Evolutionary conservation across 75 land plant genomes (phyloP).

Genomic region (Selaginella moellendorffii): DNA sequence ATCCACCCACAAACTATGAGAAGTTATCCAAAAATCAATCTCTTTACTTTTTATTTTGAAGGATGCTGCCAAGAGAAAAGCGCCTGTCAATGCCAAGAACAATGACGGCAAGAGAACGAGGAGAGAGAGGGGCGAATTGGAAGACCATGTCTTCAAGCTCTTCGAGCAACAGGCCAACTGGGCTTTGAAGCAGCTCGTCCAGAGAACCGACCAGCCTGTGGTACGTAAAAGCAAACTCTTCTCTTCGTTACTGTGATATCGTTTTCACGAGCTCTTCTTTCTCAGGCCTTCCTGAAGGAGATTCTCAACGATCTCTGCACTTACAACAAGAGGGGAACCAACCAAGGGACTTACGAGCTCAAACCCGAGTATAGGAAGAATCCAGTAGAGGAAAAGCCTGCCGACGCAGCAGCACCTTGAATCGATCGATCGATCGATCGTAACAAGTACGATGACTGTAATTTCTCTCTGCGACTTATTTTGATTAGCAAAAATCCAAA

Average conservation of each 20-base stretch:
- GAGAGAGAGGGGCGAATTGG: conserved; percentile 73
- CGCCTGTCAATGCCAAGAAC: conserved; percentile 34
- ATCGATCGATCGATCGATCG: too few species aligned
- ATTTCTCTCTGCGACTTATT: too few species aligned
- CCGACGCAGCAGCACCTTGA: too few species aligned
- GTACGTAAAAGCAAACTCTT: conserved; percentile 45
- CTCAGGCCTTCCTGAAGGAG: conserved; percentile 98
- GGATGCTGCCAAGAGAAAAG: conserved; percentile 33
- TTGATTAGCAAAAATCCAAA: too few species aligned
- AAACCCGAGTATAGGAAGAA: conserved; percentile 68
- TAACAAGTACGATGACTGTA: too few species aligned
- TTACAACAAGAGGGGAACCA: conserved; percentile 91
- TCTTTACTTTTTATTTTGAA: neutral
- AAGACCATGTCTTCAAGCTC: conserved; percentile 75
- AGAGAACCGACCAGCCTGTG: conserved; percentile 94
- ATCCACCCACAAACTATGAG: too few species aligned
- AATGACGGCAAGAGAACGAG: conserved; percentile 77
- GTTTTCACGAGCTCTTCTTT: too few species aligned
- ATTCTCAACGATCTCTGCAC: conserved; percentile 81
- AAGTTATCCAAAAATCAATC: neutral
- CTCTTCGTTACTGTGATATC: too few species aligned
- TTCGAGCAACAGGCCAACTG: conserved; percentile 92
- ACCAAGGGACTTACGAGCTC: conserved; percentile 97
- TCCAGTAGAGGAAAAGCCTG: conserved; percentile 33
- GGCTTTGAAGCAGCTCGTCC: conserved; percentile 90